Base-by-base conservation (phyloP, 1,139 yeast species). In the Saccharomycopsis hybrid region DNA sequence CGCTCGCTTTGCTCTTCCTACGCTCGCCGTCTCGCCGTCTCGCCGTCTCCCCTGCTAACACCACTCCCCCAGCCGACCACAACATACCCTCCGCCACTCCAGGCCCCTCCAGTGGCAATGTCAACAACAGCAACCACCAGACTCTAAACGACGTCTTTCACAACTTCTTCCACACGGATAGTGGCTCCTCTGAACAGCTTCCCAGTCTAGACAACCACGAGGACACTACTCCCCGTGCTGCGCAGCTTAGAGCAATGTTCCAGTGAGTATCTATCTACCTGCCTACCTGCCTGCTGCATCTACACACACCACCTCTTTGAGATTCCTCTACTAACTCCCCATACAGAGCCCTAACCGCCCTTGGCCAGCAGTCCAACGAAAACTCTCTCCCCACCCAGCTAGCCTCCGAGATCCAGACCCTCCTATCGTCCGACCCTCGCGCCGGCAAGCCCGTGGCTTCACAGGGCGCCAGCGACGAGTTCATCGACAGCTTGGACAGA, bases 401-500 rank as follows among this genome's bases (percentile, higher is more conserved):
- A 28, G 28, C 37, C 28, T 28, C 18, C 9, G 41, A 44, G 32
- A 35, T 44, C 3, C 36, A 44, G 41, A 18, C 41, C 8, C 9
- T 44, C 9, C 9, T 37, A 11, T 18, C 18, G 18, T 2, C 13
- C 13, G 24, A 25, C 5, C 31, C 33, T 27, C 11, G 24, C 4
- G 7, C 18, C 33, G 30, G 28, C 13, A 44, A 35, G 29, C 55
- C 25, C 28, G 42, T 25, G 24, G 32, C 57, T n/a, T 55, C 56
- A 5, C 64, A 69, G 44, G 95, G 96, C 0, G 85, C 87, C 8
- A 69, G 80, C 2, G 85, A 84, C 55, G 77, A 75, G 44, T 87
- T 77, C 60, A 66, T 90, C 5, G 97, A 89, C 60, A 70, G 84
- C 0, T 69, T 90, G 49, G 95, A 87, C 43, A 66, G 97, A 54